phyloP scores from a whole-genome alignment of 768 basidiomycete genomes.

The Hortiboletus campestris region DNA sequence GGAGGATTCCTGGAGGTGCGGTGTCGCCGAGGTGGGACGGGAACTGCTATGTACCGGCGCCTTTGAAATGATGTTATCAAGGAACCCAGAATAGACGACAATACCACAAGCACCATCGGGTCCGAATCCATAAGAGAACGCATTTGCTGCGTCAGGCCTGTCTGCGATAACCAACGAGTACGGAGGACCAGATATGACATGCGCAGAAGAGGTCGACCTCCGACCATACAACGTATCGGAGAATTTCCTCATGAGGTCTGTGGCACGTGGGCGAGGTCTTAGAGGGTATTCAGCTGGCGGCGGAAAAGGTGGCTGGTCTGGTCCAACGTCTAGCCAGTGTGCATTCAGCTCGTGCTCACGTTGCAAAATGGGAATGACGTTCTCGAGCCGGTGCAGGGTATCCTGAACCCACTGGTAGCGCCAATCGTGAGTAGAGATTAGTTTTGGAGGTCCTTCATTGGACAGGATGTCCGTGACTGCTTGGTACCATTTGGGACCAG shows the following conservation, averaged over 20 bases:
- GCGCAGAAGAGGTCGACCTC: conserved; percentile 43
- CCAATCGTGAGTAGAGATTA: conserved; percentile 83
- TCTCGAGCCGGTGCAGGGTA: conserved; percentile 76
- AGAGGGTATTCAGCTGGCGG: conserved; percentile 82
- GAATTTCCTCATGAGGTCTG: conserved; percentile 63
- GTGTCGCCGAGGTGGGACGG: conserved; percentile 17
- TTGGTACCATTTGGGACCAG: conserved; percentile 83
- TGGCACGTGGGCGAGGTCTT: conserved; percentile 76
- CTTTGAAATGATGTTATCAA: conserved; percentile 77
- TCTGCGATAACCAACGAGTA: conserved; percentile 91
- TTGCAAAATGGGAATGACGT: conserved; percentile 65
- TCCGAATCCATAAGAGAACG: conserved; percentile 95
- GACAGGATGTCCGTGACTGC: conserved; percentile 80
- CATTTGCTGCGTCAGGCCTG: conserved; percentile 78
- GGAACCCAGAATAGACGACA: conserved; percentile 91
- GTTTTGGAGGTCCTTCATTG: conserved; percentile 54
- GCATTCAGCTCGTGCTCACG: conserved; percentile 54
- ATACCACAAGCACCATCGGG: conserved; percentile 89
- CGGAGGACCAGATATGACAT: conserved; percentile 73
- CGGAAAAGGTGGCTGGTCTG: conserved; percentile 60
- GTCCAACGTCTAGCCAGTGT: conserved; percentile 52
- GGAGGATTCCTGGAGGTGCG: conserved; percentile 31
- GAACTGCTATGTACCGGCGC: conserved; percentile 25
- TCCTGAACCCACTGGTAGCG: conserved; percentile 83
- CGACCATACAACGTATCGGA: conserved; percentile 50